phyloP scores from a whole-genome alignment of 345 rosid genomes.

The Syzygium oleosum region DNA sequence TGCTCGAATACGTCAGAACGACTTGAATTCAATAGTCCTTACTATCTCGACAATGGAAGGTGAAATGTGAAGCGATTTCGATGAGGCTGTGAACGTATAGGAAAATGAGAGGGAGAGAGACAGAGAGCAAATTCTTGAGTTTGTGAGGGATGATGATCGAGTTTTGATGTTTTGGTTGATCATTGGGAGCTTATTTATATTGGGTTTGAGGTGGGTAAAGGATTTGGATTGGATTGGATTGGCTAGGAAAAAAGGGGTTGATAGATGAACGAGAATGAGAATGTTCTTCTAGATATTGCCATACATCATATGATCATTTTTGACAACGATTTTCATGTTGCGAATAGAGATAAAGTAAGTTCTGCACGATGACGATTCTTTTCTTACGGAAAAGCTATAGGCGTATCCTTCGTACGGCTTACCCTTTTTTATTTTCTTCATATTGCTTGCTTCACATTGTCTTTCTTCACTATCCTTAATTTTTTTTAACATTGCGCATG shows the following conservation, averaged over 20 bases:
- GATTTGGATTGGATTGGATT: not conserved
- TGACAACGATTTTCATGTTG: not conserved
- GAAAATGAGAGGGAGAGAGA: not conserved
- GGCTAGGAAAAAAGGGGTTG: not conserved
- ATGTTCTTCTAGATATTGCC: not conserved
- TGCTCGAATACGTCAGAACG: not conserved
- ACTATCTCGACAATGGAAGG: not conserved
- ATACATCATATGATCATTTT: not conserved
- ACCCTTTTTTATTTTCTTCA: not conserved
- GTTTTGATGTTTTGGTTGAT: not conserved
- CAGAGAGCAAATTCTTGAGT: not conserved
- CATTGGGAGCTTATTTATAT: not conserved
- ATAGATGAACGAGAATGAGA: not conserved
- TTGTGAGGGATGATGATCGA: not conserved
- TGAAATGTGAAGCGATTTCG: not conserved
- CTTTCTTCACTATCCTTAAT: not conserved
- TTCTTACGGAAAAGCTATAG: not conserved
- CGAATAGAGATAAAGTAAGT: not conserved
- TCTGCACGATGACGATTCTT: not conserved
- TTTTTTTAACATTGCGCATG: not conserved
- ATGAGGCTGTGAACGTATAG: not conserved
- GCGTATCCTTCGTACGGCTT: not conserved
- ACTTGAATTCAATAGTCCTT: not conserved
- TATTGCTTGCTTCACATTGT: not conserved
- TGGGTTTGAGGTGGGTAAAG: not conserved